Percentiles rank a stretch among this genome's conserved stretches.
Evolutionary conservation across 208 protist genomes (phyloP).

Genomic region (Willaertia magna): DNA sequence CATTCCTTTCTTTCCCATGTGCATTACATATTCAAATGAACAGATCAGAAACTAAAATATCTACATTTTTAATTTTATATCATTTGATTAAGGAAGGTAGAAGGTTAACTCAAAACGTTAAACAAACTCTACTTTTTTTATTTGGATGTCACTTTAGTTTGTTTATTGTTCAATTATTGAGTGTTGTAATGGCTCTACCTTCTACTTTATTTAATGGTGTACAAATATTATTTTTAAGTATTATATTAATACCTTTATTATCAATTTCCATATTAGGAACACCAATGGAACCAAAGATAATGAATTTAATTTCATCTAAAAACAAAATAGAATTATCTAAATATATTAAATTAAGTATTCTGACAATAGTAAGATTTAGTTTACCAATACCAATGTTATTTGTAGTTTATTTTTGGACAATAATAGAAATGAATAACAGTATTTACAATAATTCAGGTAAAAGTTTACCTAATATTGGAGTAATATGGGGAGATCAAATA

Average conservation of each 20-base stretch:
- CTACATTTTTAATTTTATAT: not conserved
- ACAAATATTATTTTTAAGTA: not conserved
- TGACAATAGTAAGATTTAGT: not conserved
- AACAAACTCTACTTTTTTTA: not conserved
- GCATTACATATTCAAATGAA: not conserved
- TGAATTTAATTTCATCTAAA: not conserved
- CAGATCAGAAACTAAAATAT: not conserved
- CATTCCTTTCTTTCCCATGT: not conserved
- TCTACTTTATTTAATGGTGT: not conserved
- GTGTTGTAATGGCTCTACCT: not conserved
- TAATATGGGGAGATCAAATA: not conserved
- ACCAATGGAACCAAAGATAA: not conserved
- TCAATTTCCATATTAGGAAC: not conserved
- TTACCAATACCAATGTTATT: not conserved
- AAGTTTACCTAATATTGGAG: not conserved
- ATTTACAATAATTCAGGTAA: not conserved
- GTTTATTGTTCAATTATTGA: not conserved
- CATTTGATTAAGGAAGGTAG: conserved; percentile 3
- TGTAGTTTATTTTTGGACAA: not conserved
- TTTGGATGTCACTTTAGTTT: not conserved
- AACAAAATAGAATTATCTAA: not conserved
- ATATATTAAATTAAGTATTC: not conserved
- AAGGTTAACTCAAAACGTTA: not conserved
- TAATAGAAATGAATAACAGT: not conserved
- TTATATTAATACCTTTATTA: not conserved